Base-by-base conservation (phyloP, 768 basidiomycete species). In the Trametes cubensis region DNA sequence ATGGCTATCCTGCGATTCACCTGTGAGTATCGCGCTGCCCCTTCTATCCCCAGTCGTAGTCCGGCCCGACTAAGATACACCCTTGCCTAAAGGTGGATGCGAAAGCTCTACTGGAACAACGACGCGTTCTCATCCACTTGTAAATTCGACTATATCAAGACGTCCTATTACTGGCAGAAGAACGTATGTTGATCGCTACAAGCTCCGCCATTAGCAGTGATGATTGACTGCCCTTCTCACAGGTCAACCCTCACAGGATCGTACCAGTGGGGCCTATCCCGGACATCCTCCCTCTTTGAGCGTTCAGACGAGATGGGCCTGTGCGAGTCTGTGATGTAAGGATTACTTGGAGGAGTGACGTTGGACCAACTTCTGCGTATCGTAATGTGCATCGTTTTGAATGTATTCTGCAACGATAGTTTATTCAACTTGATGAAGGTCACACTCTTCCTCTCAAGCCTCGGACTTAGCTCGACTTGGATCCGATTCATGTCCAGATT, bases 91-190 rank as follows among this genome's bases (percentile, higher is more conserved):
- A 89, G 87, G 30, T 95, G 93, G 90, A 70, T 92, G 77, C 87
- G 86, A 75, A 88, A 89, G 71, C 77, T 98, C 20, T 98, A 99
- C 80, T 98, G 94, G 95, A 90, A 88, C 63, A 79, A 88, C 67
- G 77, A 86, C 0, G 93, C 94, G 8, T 98, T 99, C 86, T 86
- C 87, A 72, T 83, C 86, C 4, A 86, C 88, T 11, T 96, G 95
- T 41, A 80, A 95, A 69, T 98, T 98, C 71, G 84, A 91, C 20
- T 95, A 97, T 74, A 90, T 92, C 79, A 90, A 90, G 76, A 83
- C 81, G 0, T 81, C 84, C 67, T 90, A 90, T 67, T 89, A 85
- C 64, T 88, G 85, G 44, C 85, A 85, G 59, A 34, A 75, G 6
- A 61, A 69, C 59, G 84, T 85, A 25, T 21, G 41, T 47, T 7